phyloP scores from a whole-genome alignment of 768 basidiomycete genomes.

The Cantharellus anzutake region DNA sequence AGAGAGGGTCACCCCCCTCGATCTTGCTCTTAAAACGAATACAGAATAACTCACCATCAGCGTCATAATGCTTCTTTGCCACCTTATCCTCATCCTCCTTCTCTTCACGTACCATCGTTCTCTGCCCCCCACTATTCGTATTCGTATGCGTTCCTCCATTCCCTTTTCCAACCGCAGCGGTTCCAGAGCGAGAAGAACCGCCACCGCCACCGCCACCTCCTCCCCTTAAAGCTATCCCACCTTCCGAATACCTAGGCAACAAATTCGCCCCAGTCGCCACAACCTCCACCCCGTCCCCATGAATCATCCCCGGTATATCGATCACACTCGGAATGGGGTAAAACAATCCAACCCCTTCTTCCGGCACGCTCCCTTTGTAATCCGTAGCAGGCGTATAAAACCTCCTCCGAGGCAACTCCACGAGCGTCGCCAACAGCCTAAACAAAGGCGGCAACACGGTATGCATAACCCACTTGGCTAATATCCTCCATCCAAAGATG shows the following conservation, averaged over 20 bases:
- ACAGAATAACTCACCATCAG: conserved; percentile 40
- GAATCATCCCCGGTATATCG: conserved; percentile 34
- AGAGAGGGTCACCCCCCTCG: background rate
- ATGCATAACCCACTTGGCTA: conserved; percentile 63
- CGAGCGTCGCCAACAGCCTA: conserved; percentile 46
- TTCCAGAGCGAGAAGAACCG: too few species aligned
- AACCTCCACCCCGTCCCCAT: conserved; percentile 3
- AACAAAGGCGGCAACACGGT: conserved; percentile 66
- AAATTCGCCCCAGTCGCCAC: conserved; percentile 13
- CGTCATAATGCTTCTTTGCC: conserved; percentile 61
- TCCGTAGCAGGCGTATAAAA: conserved; percentile 89
- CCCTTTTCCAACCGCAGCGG: background rate
- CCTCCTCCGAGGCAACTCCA: conserved; percentile 60
- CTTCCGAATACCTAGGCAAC: too few species aligned
- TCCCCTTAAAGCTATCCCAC: too few species aligned
- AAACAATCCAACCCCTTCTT: conserved; percentile 29
- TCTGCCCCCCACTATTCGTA: background rate
- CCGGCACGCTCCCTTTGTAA: conserved; percentile 43
- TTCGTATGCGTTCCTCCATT: background rate
- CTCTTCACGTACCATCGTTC: background rate
- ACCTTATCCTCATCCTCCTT: conserved; percentile 11
- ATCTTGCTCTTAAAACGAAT: background rate
- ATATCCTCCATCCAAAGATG: conserved; percentile 76
- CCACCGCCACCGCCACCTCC: too few species aligned
- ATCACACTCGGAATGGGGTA: conserved; percentile 73